Percentiles rank a stretch among this genome's conserved stretches.
Conservation (phyloP, 805 yeast species). For the Lachancea sp. region DNA sequence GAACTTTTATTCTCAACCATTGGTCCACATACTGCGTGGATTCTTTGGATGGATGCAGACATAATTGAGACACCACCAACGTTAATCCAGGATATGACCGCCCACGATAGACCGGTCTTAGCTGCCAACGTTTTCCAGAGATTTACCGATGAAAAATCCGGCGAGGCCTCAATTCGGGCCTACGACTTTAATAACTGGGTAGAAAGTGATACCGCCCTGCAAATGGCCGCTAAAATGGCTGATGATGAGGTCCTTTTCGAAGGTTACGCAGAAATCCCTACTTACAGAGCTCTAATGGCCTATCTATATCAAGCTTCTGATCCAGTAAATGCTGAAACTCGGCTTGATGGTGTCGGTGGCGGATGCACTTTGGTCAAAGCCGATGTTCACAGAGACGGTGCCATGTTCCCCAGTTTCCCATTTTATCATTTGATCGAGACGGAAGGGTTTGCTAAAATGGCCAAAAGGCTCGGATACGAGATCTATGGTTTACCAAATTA, state of each 20-base stretch:
- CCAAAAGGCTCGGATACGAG: conserved; percentile 85
- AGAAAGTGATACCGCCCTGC: conserved; percentile 72
- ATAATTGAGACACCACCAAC: conserved; percentile 81
- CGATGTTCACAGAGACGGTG: conserved; percentile 98
- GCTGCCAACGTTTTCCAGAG: conserved; percentile 94
- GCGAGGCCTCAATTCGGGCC: conserved; percentile 60
- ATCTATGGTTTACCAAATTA: conserved; percentile 93
- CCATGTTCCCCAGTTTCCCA: conserved; percentile 98
- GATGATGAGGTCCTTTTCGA: conserved; percentile 93
- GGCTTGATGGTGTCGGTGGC: conserved; percentile 96
- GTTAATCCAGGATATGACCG: conserved; percentile 78
- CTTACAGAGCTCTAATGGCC: conserved; percentile 94
- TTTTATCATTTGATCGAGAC: conserved; percentile 95
- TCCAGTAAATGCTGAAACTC: conserved; percentile 61
- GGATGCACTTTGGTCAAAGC: conserved; percentile 94
- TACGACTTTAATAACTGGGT: conserved; percentile 97
- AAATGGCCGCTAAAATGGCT: conserved; percentile 61
- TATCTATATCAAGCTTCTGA: conserved; percentile 66
- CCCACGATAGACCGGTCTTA: conserved; percentile 78
- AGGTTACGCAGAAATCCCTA: conserved; percentile 89
- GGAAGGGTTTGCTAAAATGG: conserved; percentile 98
- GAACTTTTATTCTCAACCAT: conserved; percentile 83
- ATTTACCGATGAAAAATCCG: conserved; percentile 53
- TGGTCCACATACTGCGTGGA: conserved; percentile 89
- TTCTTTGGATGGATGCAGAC: conserved; percentile 94